A percentile compares a stretch with the other conserved stretches of the same genome.
Conservation (phyloP, 73 alveolate genomes). For the Effrenium voratum region DNA sequence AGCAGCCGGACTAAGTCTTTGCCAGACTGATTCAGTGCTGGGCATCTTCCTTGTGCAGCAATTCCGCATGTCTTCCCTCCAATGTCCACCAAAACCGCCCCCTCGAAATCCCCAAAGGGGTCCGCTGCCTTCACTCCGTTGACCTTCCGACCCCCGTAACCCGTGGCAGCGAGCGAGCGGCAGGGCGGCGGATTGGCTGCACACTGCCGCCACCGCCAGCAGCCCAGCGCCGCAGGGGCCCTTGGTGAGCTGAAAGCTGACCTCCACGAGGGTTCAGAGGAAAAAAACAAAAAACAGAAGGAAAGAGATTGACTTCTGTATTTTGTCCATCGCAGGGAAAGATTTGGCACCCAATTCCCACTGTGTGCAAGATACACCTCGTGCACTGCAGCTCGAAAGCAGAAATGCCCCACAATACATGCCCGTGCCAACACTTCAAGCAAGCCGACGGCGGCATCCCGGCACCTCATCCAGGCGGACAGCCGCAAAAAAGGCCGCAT, state of each 20-base stretch:
- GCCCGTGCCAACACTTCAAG: no score
- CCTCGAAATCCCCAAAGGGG: not conserved
- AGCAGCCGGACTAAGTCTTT: not conserved
- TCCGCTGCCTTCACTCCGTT: not conserved
- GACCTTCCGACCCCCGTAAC: no score
- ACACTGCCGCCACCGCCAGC: slow-evolving; percentile 71
- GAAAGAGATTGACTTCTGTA: not conserved
- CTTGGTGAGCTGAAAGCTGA: slow-evolving; percentile 5
- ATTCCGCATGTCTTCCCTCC: no score
- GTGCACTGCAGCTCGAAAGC: no score
- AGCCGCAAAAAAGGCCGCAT: slow-evolving; percentile 37
- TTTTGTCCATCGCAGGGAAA: no score
- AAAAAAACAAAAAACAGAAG: not conserved
- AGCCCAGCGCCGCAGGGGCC: slow-evolving; percentile 61
- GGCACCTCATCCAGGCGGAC: slow-evolving; percentile 47
- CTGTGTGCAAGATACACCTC: no score
- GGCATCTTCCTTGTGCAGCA: not conserved
- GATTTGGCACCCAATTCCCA: no score
- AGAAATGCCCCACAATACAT: not conserved
- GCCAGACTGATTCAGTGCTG: no score
- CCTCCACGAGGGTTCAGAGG: not conserved
- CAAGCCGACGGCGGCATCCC: no score
- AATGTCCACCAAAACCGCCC: not conserved
- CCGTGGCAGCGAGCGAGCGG: no score
- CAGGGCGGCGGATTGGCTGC: slow-evolving; percentile 83